Base-by-base conservation (phyloP, 306 rosid species). In the Betula pendula region DNA sequence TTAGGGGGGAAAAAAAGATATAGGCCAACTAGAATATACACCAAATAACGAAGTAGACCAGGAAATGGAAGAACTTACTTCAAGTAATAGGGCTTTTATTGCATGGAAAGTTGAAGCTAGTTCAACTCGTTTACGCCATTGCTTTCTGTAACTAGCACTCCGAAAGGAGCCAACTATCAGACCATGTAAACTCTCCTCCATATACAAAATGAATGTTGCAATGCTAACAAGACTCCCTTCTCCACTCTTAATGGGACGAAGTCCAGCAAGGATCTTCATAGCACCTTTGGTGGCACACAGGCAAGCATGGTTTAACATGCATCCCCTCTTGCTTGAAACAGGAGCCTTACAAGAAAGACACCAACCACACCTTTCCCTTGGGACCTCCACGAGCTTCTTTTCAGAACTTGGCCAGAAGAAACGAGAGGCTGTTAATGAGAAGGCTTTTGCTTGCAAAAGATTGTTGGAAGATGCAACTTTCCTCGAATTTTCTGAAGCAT, bases 341-440 rank as follows among this genome's bases (percentile, higher is more conserved):
- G 90, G 19, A 29, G 94, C 87, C 88, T 87, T 91, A 80, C 99
- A 95, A 72, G 99, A 90, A 80, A 92, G 83, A 83, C 99, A 95
- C 99, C 99, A 95, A 76, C 96, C 97, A 89, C 99, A 95, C 84
- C 99, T 95, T 89, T 95, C 99, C 80, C 97, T 95, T 48, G 99
- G 97, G 71, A 92, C 96, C 83, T 95, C 99, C 83, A 92, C 89
- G 43, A 84, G 97, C 90, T 95, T 95, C 83, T 86, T 95, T 77
- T 95, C 99, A 76, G 86, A 86, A 79, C 87, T 87, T 51, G 99
- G 99, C 99, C 97, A 95, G 86, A 95, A 92, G 90, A 95, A 95
- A 29, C 97, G 97, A 9, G 97, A 88, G 59, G 93, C 97, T 62
- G 81, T 62, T 83, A 77, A 77, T 48, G 96, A 92, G 81, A 95